Conservation (phyloP, 441 rosid species). For the Populus hybrid region DNA sequence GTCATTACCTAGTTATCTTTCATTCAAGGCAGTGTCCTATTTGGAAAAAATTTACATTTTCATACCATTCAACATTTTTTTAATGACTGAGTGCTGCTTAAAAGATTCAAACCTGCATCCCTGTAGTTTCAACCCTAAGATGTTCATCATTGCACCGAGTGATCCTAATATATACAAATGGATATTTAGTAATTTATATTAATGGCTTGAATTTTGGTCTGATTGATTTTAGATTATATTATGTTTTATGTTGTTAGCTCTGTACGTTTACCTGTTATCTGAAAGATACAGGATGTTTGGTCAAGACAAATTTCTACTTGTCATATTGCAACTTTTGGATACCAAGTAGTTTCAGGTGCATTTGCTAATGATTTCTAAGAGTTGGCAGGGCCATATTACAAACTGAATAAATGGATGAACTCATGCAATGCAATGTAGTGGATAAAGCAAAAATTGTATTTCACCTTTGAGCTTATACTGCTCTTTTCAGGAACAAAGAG, state of each 20-base stretch:
- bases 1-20: background rate
- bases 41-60: background rate
- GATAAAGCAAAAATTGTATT: constrained; percentile 1
- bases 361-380: background rate
- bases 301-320: background rate
- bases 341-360: background rate
- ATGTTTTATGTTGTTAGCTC: background rate
- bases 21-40: background rate
- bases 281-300: background rate
- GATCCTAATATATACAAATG: background rate
- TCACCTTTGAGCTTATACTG: constrained; percentile 1
- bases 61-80: background rate
- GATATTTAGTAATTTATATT: background rate
- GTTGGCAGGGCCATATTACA: background rate
- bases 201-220: background rate
- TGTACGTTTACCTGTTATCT: background rate
- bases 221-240: background rate
- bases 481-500: constrained; percentile 70
- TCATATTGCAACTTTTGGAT: background rate
- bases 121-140: background rate
- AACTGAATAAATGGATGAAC: background rate
- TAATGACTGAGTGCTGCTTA: background rate
- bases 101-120: background rate
- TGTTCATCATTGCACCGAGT: background rate
- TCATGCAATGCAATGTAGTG: background rate